These are phyloP conservation scores for Solanum pimpinellifolium DNA, from an alignment of 257 asterid species.

Conservation along the genomic window DNA sequence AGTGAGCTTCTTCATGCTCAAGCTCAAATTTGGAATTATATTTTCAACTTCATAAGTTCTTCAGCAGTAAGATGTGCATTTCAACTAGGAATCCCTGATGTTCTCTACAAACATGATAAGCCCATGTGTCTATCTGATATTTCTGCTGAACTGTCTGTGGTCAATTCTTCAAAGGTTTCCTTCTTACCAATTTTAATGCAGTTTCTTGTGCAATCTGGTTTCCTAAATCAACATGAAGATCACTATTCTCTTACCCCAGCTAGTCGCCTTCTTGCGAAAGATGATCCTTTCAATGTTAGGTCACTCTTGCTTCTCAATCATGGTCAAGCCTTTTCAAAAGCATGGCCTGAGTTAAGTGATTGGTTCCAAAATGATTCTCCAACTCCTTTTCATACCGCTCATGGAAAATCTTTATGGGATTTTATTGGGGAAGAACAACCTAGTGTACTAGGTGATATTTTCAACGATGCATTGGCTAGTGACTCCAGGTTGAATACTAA, in stretches of 20 bases:
- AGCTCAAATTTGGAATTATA: slow-evolving; percentile 11
- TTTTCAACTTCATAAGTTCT: slow-evolving; percentile 1
- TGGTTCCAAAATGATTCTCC: neutral
- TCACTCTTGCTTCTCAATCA: neutral
- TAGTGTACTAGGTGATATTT: neutral
- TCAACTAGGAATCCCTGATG: neutral
- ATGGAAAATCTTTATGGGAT: neutral
- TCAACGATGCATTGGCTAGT: neutral
- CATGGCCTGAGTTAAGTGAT: neutral
- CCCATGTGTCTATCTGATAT: slow-evolving; percentile 1
- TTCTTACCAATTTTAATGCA: neutral
- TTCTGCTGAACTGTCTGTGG: neutral
- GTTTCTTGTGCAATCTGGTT: neutral
- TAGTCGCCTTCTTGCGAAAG: neutral
- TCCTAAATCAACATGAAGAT: neutral
- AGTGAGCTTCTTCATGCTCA: slow-evolving; percentile 3
- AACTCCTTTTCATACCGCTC: neutral
- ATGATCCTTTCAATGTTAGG: neutral
- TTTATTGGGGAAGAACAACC: neutral
- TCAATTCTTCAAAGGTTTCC: neutral
- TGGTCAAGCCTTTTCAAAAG: neutral
- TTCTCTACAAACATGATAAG: slow-evolving; percentile 8
- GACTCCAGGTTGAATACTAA: neutral
- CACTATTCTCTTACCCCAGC: slow-evolving; percentile 4
- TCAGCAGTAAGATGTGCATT: slow-evolving; percentile 4